Percentiles rank a stretch among this genome's conserved stretches.
phyloP scores from a whole-genome alignment of 371 early-diverging fungal genomes.

The Mortierella sp. region DNA sequence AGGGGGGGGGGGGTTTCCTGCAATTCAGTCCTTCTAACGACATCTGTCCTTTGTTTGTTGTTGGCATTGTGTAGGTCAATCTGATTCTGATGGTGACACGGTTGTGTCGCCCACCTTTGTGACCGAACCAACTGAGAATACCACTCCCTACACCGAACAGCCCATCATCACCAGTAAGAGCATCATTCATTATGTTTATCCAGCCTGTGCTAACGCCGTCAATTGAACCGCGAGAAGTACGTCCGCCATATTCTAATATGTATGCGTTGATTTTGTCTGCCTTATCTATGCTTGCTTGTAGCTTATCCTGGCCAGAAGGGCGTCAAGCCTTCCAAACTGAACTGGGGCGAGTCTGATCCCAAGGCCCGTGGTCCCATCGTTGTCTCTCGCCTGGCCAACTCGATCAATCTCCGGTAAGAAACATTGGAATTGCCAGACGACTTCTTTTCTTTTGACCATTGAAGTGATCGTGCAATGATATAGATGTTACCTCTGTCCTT shows the following conservation, averaged over 20 bases:
- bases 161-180: constrained; percentile 57
- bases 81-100: constrained; percentile 55
- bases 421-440: neutral
- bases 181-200: neutral
- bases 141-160: constrained; percentile 42
- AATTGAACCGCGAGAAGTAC: too few relatives aligned
- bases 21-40: neutral
- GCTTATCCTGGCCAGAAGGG: constrained; percentile 91
- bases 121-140: constrained; percentile 12
- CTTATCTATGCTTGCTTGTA: constrained; percentile 32
- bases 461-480: too few relatives aligned
- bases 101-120: constrained; percentile 39
- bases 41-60: neutral
- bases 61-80: constrained; percentile 39
- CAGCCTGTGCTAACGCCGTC: neutral
- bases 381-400: constrained; percentile 84
- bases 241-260: neutral
- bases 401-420: constrained; percentile 78
- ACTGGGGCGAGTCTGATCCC: constrained; percentile 88
- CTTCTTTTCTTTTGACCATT: too few relatives aligned
- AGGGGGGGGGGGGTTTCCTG: neutral
- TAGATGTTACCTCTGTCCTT: neutral
- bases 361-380: constrained; percentile 89
- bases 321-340: constrained; percentile 84
- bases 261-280: neutral